These are phyloP conservation scores for Capillidium rhysosporum DNA, from an alignment of 371 early-diverging fungal species.

Conservation along the genomic window DNA sequence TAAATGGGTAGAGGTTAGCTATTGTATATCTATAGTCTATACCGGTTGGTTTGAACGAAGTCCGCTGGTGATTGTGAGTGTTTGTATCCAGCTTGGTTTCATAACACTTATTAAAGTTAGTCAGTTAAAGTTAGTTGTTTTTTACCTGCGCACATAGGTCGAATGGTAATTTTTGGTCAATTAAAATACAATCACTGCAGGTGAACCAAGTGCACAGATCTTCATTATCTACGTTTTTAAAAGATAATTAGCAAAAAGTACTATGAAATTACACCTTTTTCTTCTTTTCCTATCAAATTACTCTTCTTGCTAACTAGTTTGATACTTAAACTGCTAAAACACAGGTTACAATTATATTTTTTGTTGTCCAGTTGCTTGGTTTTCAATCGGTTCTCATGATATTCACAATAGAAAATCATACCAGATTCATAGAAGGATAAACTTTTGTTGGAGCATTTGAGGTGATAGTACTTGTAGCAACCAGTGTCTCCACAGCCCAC, in stretches of 20 bases:
- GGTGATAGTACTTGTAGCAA: conserved; percentile 66
- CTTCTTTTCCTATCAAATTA: too few species aligned
- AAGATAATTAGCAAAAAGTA: too few species aligned
- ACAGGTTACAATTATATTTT: neutral
- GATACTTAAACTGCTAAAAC: neutral
- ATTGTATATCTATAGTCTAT: conserved; percentile 7
- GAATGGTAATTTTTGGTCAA: conserved; percentile 20
- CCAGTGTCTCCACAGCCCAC: conserved; percentile 75
- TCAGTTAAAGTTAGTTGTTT: neutral
- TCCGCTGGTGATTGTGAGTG: neutral
- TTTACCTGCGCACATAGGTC: conserved; percentile 30
- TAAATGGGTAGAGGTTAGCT: too few species aligned
- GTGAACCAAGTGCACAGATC: neutral
- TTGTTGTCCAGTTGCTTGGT: neutral
- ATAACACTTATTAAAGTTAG: conserved; percentile 9
- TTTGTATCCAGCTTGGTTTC: neutral
- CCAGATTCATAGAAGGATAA: conserved; percentile 50
- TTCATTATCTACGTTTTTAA: neutral
- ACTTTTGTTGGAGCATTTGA: conserved; percentile 56
- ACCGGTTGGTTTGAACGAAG: neutral
- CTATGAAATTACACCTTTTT: too few species aligned
- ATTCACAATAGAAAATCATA: conserved; percentile 67
- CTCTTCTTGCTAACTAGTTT: too few species aligned
- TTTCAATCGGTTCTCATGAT: conserved; percentile 41
- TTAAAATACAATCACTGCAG: neutral